These are phyloP conservation scores for Tetraselmis striata DNA, from an alignment of 139 green algal genomes.

Conservation along the genomic window DNA sequence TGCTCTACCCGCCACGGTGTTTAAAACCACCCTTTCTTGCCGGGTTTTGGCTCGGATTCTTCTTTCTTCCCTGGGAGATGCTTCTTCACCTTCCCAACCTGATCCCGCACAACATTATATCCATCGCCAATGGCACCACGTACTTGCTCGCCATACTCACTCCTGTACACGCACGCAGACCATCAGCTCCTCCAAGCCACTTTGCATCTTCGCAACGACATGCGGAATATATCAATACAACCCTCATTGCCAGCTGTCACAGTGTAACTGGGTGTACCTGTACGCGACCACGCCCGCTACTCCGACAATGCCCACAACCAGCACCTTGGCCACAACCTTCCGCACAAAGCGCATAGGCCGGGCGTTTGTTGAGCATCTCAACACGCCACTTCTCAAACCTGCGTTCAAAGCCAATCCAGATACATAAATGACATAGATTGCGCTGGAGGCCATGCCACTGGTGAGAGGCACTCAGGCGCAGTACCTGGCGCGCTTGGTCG, in stretches of 20 bases:
- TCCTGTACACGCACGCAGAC: no score
- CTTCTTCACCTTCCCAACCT: not conserved
- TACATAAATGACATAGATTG: no score
- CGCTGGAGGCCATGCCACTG: no score
- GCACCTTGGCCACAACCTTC: not conserved
- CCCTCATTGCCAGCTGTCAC: no score
- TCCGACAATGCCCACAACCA: not conserved
- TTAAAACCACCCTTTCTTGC: not conserved
- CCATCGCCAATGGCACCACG: not conserved
- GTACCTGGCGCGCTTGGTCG: slow-evolving; percentile 18
- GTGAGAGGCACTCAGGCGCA: no score
- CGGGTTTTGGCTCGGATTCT: not conserved
- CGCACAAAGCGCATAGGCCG: not conserved
- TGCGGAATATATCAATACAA: no score
- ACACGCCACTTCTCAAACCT: not conserved
- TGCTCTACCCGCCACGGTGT: not conserved
- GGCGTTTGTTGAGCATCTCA: not conserved
- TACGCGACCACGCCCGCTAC: not conserved
- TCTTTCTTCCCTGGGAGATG: not conserved
- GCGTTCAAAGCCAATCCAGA: no score
- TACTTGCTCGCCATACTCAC: not conserved
- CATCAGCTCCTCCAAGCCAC: no score
- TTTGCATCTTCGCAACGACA: no score
- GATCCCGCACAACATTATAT: not conserved
- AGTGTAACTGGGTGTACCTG: no score